phyloP scores from a whole-genome alignment of 495 filamentous ascomycete genomes.

The Tuber umbilicatum region DNA sequence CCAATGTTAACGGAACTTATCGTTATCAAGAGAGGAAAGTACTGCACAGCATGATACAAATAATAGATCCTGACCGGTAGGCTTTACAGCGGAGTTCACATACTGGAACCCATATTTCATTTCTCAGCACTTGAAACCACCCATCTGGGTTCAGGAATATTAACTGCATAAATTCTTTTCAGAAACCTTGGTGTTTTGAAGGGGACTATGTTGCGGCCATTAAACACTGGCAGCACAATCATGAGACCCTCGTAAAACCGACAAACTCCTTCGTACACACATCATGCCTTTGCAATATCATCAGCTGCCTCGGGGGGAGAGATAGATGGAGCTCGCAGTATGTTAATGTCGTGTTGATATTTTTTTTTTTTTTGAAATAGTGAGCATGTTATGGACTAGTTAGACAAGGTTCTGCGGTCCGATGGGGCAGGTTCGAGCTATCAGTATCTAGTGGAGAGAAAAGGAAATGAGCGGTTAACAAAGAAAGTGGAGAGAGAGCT shows the following conservation, averaged over 20 bases:
- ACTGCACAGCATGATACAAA: not conserved
- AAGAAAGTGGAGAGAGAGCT: not conserved
- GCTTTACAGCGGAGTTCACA: not conserved
- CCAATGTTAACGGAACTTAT: not conserved
- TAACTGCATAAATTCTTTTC: not conserved
- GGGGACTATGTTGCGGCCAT: not conserved
- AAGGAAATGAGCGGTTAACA: not conserved
- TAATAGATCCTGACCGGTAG: not conserved
- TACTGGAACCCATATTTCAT: not conserved
- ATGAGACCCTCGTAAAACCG: not conserved
- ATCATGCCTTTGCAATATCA: not conserved
- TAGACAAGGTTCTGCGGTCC: not conserved
- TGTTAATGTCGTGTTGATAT: not conserved
- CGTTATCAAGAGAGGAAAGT: not conserved
- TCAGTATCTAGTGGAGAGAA: not conserved
- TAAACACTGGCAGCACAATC: not conserved
- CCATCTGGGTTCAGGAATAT: not conserved
- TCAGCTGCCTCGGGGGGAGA: not conserved
- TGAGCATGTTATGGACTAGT: not conserved
- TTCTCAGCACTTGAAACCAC: not conserved
- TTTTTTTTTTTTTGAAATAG: not conserved
- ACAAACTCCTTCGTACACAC: not conserved
- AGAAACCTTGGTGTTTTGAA: not conserved
- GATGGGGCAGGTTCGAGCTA: not conserved
- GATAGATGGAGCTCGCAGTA: not conserved